Evolutionary conservation across 257 asterid genomes (phyloP), one percentile per base, ranked within the genome.

Genomic region (Jacaranda copaia): DNA sequence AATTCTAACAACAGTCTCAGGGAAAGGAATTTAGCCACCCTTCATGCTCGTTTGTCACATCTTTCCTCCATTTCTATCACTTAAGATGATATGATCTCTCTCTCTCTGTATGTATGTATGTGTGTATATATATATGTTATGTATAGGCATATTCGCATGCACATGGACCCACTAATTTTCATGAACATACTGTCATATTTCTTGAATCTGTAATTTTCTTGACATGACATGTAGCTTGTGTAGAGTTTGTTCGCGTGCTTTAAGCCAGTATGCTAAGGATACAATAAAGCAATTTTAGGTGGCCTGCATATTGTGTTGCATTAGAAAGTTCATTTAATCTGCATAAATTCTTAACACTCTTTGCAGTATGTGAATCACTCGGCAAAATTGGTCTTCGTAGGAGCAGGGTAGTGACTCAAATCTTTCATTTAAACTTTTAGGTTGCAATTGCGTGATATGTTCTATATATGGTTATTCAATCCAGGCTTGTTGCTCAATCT

Each of bases 211-310:
- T 25, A 25, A 25, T 25, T 25, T 25, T 1, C 57, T 13, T 45
- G 58, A 59, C 5, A 32, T 18, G 56, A 20, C 40, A 45, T 18
- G 55, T 42, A 51, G 48, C 57, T 16, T 66, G 39, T 10, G 4
- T 68, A 35, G 62, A 60, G 32, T 25, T 61, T 49, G 77, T 60
- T 62, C 38, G 5, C 46, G 56, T 59, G 62, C 61, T 73, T 74
- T 68, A 46, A 68, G 42, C 59, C 78, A 60, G 35, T 14, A 61
- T 61, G 68, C 51, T 16, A n/a, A 61, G 8, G 62, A 60, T 49
- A 74, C 35, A 36, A 12, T 25, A 25, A 2, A 25, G 32, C 32
- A 25, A 25, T 2, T 25, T 25, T 25, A 25, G 32, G 32, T 25
- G 32, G 32, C 32, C 32, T 25, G 32, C 32, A 25, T 25, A 25